Conservation (phyloP, 371 early-diverging fungal genomes). For the Mortierella sp. region DNA sequence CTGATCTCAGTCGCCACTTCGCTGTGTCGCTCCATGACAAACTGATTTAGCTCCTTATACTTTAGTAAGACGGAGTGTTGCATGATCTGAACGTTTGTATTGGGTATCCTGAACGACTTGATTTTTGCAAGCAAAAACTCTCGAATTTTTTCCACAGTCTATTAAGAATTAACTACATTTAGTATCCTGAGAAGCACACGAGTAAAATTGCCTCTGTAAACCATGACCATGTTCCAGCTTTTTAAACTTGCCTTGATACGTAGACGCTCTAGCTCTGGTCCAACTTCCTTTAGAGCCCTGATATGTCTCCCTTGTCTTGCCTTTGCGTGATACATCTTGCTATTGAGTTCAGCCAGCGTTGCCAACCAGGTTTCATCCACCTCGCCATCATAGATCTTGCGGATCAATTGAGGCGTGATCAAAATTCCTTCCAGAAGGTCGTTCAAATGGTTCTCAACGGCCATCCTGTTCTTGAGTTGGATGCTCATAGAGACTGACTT, state of each 20-base stretch:
- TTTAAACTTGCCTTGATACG: constrained; percentile 72
- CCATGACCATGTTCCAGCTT: too few species aligned
- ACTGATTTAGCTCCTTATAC: constrained; percentile 89
- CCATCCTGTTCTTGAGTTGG: constrained; percentile 86
- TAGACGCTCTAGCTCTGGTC: constrained; percentile 90
- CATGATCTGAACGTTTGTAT: constrained; percentile 92
- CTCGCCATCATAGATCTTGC: constrained; percentile 89
- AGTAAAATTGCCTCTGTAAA: background rate
- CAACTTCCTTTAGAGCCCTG: constrained; percentile 83
- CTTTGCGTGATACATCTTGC: constrained; percentile 87
- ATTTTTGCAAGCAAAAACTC: constrained; percentile 89
- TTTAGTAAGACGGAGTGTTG: constrained; percentile 91
- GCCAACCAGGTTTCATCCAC: constrained; percentile 89
- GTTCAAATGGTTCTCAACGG: constrained; percentile 77
- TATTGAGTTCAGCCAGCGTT: constrained; percentile 83
- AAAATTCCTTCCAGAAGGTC: constrained; percentile 85
- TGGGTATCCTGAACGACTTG: constrained; percentile 85
- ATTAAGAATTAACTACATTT: background rate
- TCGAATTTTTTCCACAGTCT: constrained; percentile 82
- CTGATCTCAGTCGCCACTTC: constrained; percentile 91
- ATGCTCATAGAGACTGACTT: constrained; percentile 84
- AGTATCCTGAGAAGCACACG: background rate
- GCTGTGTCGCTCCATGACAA: constrained; percentile 88
- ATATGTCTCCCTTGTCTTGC: constrained; percentile 75
- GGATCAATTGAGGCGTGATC: constrained; percentile 83